phyloP scores from a whole-genome alignment of 208 protist species.

The Jaenimonas drosophilae region DNA sequence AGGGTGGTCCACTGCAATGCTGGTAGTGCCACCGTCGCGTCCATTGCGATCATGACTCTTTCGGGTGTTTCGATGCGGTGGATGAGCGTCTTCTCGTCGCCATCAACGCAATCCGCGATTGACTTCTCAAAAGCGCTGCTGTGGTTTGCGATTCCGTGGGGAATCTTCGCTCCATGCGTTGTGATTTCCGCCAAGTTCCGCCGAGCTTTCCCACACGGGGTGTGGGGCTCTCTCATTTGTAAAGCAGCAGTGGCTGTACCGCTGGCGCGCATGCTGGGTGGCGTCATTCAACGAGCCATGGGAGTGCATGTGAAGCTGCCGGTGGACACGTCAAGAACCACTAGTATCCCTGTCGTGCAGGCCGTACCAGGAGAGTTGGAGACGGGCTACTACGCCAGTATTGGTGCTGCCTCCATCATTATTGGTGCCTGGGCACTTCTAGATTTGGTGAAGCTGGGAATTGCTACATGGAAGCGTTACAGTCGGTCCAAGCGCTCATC shows the following conservation, averaged over 20 bases:
- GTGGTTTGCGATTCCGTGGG: conserved; percentile 16
- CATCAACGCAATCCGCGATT: background rate
- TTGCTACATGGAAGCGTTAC: background rate
- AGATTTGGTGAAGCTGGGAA: conserved; percentile 6
- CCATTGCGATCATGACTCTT: no score
- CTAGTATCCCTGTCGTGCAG: conserved; percentile 10
- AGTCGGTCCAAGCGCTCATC: no score
- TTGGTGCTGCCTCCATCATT: conserved; percentile 2
- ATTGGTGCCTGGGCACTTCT: conserved; percentile 8
- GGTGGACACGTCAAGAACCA: no score
- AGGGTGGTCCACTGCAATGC: conserved; percentile 1
- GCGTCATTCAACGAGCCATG: conserved; percentile 10
- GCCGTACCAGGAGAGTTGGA: conserved; percentile 10
- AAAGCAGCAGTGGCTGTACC: conserved; percentile 22
- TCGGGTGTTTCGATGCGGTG: no score
- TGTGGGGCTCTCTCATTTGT: conserved; percentile 9
- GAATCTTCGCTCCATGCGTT: conserved; percentile 10
- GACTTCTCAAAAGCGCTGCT: conserved; percentile 16
- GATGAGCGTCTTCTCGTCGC: no score
- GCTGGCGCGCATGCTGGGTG: conserved; percentile 15
- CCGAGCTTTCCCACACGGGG: conserved; percentile 10
- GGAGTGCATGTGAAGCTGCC: conserved; percentile 10
- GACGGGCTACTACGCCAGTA: conserved; percentile 13
- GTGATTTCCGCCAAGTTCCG: conserved; percentile 1
- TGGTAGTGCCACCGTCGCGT: conserved; percentile 2